Base-by-base conservation (phyloP, 2,329 filamentous ascomycete genomes). In the Botrytis pseudocinerea region DNA sequence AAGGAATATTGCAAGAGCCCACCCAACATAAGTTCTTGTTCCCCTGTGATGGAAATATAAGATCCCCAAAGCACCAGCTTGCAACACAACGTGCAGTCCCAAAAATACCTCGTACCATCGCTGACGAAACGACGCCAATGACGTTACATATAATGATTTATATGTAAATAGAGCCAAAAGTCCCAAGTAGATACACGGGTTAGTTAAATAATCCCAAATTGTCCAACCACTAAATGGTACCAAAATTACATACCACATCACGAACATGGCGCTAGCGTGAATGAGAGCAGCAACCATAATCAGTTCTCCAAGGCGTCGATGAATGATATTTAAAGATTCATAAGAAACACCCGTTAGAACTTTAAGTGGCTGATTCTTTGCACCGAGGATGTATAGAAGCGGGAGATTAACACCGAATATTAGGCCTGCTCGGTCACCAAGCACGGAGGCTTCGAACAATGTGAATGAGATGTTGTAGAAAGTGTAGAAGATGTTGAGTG, bases 281-380 rank as follows among this genome's bases (percentile, higher is more conserved):
- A 91, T 74, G 0, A 88, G 76, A 2, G 88, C 89, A 57, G 87
- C 83, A n/a, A 90, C 80, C 78, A 88, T 91, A 80, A 91, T 84
- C 42, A 88, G 79, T 79, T 91, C 89, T 38, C 90, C 89, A 1
- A 91, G 83, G 7, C 89, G 85, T 51, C 90, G 87, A 78, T 92
- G 90, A 72, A 91, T 86, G 63, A 92, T 87, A 78, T 92, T 91
- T 60, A 92, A 82, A 8, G 87, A 85, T 80, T 92, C 90, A 78
- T 92, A 92, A 0, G 89, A 91, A 75, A 87, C 86, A 6, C 90
- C 89, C 0, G 89, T 91, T 28, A 92, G 82, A 2, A 84, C 76
- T 73, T 87, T 87, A 48, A 92, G 78, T 0, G 90, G 90, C 75
- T 91, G 89, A 74, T 89, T 92, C 80, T 92, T 92, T 46, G 90